Evolutionary conservation across 2,329 filamentous ascomycete genomes (phyloP).

Genomic region (Cordyceps tenuipes): DNA sequence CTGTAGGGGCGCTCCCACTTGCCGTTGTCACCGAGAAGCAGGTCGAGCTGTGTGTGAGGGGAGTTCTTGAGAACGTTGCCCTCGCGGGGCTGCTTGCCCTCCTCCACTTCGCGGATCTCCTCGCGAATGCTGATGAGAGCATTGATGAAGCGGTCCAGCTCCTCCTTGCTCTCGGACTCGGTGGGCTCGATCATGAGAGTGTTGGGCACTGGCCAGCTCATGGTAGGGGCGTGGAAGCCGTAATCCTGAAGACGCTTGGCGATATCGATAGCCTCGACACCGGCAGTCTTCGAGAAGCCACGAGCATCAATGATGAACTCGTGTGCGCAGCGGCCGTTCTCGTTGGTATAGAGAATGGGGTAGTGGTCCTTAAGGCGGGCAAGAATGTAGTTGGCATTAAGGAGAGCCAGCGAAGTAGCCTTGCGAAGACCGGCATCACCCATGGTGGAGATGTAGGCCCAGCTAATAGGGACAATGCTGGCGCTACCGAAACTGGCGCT

Average conservation of each 20-base stretch:
- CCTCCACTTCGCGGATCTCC: constrained; percentile 79
- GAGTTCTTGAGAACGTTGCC: constrained; percentile 83
- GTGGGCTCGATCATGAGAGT: constrained; percentile 98
- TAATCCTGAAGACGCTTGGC: constrained; percentile 96
- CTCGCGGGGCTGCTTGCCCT: constrained; percentile 64
- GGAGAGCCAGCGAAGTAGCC: constrained; percentile 83
- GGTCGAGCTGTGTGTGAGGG: constrained; percentile 76
- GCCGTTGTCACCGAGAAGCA: constrained; percentile 50
- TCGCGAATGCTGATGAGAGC: constrained; percentile 77
- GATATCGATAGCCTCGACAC: constrained; percentile 87
- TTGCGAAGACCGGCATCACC: constrained; percentile 69
- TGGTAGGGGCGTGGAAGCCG: constrained; percentile 93
- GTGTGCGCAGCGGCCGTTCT: constrained; percentile 80
- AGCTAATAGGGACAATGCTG: constrained; percentile 87
- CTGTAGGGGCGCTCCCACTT: constrained; percentile 79
- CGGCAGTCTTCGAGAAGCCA: constrained; percentile 72
- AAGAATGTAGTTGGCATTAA: constrained; percentile 96
- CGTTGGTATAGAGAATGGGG: constrained; percentile 88
- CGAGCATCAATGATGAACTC: constrained; percentile 93
- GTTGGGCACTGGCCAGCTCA: constrained; percentile 92
- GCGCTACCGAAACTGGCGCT: constrained; percentile 82
- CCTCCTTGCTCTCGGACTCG: constrained; percentile 83
- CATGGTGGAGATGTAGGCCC: constrained; percentile 95
- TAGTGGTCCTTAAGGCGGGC: constrained; percentile 80
- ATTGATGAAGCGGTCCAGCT: constrained; percentile 89